These are phyloP conservation scores for Entonaema liquescens DNA, from an alignment of 495 filamentous ascomycete genomes.

Conservation along the genomic window DNA sequence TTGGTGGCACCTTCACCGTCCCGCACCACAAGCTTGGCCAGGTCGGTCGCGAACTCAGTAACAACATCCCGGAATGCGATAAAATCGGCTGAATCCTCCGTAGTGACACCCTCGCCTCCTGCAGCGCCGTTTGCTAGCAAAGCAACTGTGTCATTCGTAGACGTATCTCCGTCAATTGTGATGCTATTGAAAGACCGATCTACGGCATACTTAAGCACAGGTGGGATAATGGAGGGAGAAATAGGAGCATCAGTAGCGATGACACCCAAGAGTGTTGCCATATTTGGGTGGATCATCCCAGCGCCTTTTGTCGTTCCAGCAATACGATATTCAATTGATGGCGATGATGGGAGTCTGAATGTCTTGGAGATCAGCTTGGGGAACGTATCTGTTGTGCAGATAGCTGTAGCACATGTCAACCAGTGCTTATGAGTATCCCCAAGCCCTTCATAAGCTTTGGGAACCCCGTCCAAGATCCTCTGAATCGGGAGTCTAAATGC, in stretches of 20 bases:
- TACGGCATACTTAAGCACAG: slow-evolving; percentile 76
- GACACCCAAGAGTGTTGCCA: slow-evolving; percentile 95
- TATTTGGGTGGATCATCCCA: slow-evolving; percentile 99
- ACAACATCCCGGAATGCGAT: slow-evolving; percentile 71
- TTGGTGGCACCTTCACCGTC: slow-evolving; percentile 99
- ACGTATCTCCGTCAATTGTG: slow-evolving; percentile 94
- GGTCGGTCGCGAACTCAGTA: slow-evolving; percentile 78
- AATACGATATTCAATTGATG: slow-evolving; percentile 77
- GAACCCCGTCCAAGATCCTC: slow-evolving; percentile 86
- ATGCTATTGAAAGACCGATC: slow-evolving; percentile 95
- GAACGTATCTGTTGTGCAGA: slow-evolving; percentile 99
- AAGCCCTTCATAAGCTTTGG: slow-evolving; percentile 73
- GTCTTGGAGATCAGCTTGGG: slow-evolving; percentile 89
- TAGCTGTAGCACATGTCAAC: slow-evolving; percentile 86
- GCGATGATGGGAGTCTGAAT: slow-evolving; percentile 86
- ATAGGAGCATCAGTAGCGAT: slow-evolving; percentile 94
- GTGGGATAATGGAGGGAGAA: slow-evolving; percentile 69
- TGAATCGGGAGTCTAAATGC: slow-evolving; percentile 77
- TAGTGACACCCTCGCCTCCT: slow-evolving; percentile 71
- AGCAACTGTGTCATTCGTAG: slow-evolving; percentile 95
- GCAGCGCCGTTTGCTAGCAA: slow-evolving; percentile 94
- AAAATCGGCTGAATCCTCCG: slow-evolving; percentile 68
- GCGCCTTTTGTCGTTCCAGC: slow-evolving; percentile 98
- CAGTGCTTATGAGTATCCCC: slow-evolving; percentile 82
- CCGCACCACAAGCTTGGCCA: slow-evolving; percentile 91